Evolutionary conservation across 192 early-diverging fungal species (phyloP), one percentile per base, ranked within the genome.

Genomic region (Chytriomyces hyalinus): DNA sequence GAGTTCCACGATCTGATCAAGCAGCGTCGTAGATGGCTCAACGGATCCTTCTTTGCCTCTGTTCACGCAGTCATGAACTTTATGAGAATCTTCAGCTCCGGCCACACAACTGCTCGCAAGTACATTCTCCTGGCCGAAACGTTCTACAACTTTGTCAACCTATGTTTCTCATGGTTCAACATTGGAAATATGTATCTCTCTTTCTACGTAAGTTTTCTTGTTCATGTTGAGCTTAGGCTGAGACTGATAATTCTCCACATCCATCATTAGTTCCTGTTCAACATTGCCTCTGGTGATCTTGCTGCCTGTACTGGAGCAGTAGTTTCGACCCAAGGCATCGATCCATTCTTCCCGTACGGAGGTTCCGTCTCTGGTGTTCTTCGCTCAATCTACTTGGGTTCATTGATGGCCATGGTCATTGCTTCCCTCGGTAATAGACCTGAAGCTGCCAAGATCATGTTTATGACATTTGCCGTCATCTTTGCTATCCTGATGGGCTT

Each of bases 21-120:
- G 46, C 97, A 99, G 87, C 90, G 97, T 76, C 90, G 97, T 63
- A 91, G 97, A 83, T 99, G 97, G 97, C 90, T 87, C 70, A 97
- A 97, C 83, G 96, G 96, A 51, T 94, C 93, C 6, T 95, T 94
- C 88, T 98, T 98, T 84, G 96, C 96, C 4, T 90, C 90, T 45
- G 88, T 98, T 63, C 95, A 97, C 85, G 93, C 95, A 17, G 80
- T 94, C 59, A 85, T 84, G 9, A 89, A 96, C 82, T 94, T 88
- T 84, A 87, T 85, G 79, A 86, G 88, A 69, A 92, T 98, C 79
- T 93, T 92, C 83, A 81, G 88, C 60, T 91, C 92, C 6, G 90
- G 90, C 59, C 96, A 98, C 80, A 87, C 84, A 67, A 78, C 90
- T 44, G 79, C 87, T 53, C 90, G 93, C 49, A 94, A 94, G 70